Evolutionary conservation across 305 asterid genomes (phyloP).

Genomic region (Petunia hybrid): DNA sequence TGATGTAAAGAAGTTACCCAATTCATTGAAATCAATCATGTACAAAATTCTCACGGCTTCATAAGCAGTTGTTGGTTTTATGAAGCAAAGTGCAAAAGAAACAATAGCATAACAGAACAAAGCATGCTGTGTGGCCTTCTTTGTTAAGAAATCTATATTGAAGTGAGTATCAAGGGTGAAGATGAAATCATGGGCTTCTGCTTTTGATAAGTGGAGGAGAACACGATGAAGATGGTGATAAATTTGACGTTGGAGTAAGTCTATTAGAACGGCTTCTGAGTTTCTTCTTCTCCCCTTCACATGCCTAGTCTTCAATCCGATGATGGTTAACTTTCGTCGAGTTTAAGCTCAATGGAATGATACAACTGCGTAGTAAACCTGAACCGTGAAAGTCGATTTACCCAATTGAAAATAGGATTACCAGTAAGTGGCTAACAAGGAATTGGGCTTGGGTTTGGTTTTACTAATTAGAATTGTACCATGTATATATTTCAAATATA

Average conservation of each 20-base stretch:
- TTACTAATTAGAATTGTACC: too few relatives aligned
- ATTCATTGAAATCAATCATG: conserved; percentile 22
- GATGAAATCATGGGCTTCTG: too few relatives aligned
- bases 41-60: conserved; percentile 43
- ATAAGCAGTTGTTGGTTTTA: conserved; percentile 31
- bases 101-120: conserved; percentile 3
- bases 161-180: neutral
- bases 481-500: too few relatives aligned
- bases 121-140: neutral
- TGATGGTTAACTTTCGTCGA: conserved; percentile 53
- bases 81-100: too few relatives aligned
- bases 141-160: conserved; percentile 36
- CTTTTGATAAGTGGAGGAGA: conserved; percentile 13
- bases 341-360: conserved; percentile 61
- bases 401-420: conserved; percentile 66
- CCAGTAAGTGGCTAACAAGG: conserved; percentile 46
- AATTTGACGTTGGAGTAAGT: conserved; percentile 44
- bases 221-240: conserved; percentile 44
- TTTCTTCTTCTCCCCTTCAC: conserved; percentile 42
- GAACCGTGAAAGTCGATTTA: conserved; percentile 74
- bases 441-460: too few relatives aligned
- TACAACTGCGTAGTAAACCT: conserved; percentile 61
- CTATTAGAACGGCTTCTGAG: conserved; percentile 48
- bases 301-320: conserved; percentile 46
- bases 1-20: too few relatives aligned